Conservation (phyloP, 768 basidiomycete species). For the Sporobolomyces roseus region DNA sequence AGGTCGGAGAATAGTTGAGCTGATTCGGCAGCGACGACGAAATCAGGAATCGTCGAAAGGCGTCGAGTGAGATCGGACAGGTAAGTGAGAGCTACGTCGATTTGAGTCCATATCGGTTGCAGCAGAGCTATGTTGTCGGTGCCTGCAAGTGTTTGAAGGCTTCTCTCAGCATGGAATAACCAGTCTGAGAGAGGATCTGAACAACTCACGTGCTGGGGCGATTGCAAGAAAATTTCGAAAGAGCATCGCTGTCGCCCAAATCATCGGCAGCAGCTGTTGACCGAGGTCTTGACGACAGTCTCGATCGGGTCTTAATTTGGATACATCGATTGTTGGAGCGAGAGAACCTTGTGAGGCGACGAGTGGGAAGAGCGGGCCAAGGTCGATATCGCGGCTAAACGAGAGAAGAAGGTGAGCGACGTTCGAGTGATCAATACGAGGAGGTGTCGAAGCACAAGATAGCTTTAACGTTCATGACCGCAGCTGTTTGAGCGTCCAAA, state of each 20-base stretch:
- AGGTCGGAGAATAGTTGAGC: not conserved
- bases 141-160: too few species aligned
- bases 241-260: conserved; percentile 1
- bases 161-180: too few species aligned
- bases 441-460: not conserved
- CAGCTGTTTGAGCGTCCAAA: conserved; percentile 7
- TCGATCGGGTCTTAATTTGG: not conserved
- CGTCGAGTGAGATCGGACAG: not conserved
- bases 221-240: not conserved
- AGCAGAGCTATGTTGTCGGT: not conserved
- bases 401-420: not conserved
- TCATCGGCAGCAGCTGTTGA: conserved; percentile 2
- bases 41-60: not conserved
- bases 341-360: not conserved
- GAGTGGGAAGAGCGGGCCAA: not conserved
- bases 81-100: not conserved
- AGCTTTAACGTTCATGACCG: not conserved
- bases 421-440: too few species aligned
- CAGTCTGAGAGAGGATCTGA: too few species aligned
- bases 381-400: conserved; percentile 4
- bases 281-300: conserved; percentile 13
- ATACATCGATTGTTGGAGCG: not conserved
- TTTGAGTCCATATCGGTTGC: conserved; percentile 3
- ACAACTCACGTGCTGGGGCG: not conserved
- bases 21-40: not conserved